Evolutionary conservation across 1,284 basidiomycete genomes (phyloP), one percentile per base, ranked within the genome.

Genomic region (Ustilago hordei): DNA sequence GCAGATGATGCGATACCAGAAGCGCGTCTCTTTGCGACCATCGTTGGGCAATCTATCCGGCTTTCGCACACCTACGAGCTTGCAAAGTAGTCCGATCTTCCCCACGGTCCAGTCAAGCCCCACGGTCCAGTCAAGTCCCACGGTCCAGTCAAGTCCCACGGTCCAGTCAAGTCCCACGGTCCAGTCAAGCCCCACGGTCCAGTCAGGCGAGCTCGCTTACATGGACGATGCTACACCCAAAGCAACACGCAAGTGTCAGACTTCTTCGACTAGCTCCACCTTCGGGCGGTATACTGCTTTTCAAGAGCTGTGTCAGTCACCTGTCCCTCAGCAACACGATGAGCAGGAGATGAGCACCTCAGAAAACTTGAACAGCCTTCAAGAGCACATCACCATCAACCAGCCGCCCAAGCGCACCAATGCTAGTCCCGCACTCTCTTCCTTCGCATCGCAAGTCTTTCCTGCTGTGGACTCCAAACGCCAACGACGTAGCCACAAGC

Each of bases 1-100:
- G 4, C 56, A 34, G 1, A 28, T 55, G 23, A 35, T 60, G 28
- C 39, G 39, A 31, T 52, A 55, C 4, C 57, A 54, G 17, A 60
- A 36, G n/a, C 36, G 56, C 12, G 34, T 28, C 9, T 54, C 60
- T 17, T 13, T 50, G 4, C 61, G 65, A 2, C 71, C 65, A 1
- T 60, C 65, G 0, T 32, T 73, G 8, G 41, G 55, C 55, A 60
- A 54, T 32, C 50, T 73, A 9, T 52, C 71, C 15, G 71, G 71
- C 61, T 73, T 73, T 23, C 64, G 65, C 11, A 65, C 65, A 3
- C 54, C 64, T 11, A n/a, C 55, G 0, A 54, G 39, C 23, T 43
- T 60, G 15, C 35, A 57, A 12, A 15, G 28, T 7, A 48, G 56
- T 35, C 64, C 57, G 0, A 28, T 41, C 7, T 56, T 66, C 23